A percentile compares a stretch with the other conserved stretches of the same genome.
These are phyloP conservation scores for Bryoglossum gracile DNA, from an alignment of 495 filamentous ascomycete genomes.

Conservation along the genomic window DNA sequence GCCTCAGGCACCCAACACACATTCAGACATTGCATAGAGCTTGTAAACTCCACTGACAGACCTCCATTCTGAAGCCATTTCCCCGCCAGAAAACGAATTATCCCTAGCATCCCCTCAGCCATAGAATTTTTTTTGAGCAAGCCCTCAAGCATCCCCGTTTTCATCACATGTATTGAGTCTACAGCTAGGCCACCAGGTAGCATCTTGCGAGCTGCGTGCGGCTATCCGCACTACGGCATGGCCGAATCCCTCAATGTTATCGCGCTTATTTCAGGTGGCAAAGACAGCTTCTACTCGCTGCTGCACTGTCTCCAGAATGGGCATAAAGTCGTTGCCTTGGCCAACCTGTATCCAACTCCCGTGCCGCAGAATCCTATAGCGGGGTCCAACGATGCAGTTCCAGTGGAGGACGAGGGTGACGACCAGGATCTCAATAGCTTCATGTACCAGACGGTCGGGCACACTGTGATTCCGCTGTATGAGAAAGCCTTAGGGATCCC, in stretches of 20 bases:
- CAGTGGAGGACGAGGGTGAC: constrained; percentile 22
- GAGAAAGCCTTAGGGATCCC: constrained; percentile 53
- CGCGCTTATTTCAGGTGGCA: constrained; percentile 89
- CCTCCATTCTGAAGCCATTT: too few relatives aligned
- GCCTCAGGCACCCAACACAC: too few relatives aligned
- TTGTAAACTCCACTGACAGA: too few relatives aligned
- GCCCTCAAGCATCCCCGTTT: neutral
- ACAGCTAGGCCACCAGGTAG: neutral
- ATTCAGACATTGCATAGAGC: too few relatives aligned
- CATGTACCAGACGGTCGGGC: constrained; percentile 99
- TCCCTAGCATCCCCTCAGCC: too few relatives aligned
- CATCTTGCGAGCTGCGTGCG: constrained; percentile 20
- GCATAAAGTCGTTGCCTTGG: constrained; percentile 78
- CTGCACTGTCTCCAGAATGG: constrained; percentile 84
- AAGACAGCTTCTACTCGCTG: constrained; percentile 91
- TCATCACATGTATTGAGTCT: neutral
- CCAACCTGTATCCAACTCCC: constrained; percentile 69
- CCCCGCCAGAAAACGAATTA: too few relatives aligned
- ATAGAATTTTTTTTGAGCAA: too few relatives aligned
- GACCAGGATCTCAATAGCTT: constrained; percentile 83
- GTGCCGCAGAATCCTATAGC: neutral
- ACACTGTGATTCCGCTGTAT: constrained; percentile 81
- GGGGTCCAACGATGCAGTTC: neutral
- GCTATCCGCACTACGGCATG: constrained; percentile 13
- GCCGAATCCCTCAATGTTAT: constrained; percentile 64